Percentiles rank a stretch among this genome's conserved stretches.
Conservation (phyloP, 78 protist species). For the Carpediemonas membranifera region DNA sequence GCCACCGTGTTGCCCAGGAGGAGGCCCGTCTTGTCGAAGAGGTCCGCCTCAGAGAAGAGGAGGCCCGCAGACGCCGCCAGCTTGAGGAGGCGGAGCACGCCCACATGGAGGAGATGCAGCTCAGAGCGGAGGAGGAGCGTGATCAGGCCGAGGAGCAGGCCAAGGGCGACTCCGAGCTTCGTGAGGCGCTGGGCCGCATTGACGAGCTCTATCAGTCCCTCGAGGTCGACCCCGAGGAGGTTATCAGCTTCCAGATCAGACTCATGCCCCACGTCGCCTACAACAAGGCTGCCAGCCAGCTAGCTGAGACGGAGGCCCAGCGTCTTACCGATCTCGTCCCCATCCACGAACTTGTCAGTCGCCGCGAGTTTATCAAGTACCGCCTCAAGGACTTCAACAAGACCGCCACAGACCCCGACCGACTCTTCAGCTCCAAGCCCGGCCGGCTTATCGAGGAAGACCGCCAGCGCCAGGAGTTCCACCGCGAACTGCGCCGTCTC, state of each 20-base stretch:
- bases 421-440: conserved; percentile 5
- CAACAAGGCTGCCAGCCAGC: not conserved
- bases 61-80: too few relatives aligned
- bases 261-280: not conserved
- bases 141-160: not conserved
- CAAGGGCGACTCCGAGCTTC: not conserved
- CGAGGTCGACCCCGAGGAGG: not conserved
- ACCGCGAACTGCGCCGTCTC: not conserved
- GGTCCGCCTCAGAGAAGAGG: not conserved
- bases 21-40: not conserved
- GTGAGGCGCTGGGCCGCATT: not conserved
- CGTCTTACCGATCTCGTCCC: conserved; percentile 6
- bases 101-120: not conserved
- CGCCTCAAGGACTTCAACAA: conserved; percentile 10
- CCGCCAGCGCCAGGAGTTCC: conserved; percentile 6
- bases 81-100: not conserved
- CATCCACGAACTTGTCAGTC: not conserved
- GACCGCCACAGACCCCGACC: conserved; percentile 13
- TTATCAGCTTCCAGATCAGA: not conserved
- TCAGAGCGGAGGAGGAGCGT: not conserved
- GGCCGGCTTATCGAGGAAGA: conserved; percentile 7
- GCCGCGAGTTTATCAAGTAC: conserved; percentile 19
- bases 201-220: conserved; percentile 2
- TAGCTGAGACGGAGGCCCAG: not conserved
- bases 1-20: not conserved